A percentile compares a stretch with the other conserved stretches of the same genome.
These are phyloP conservation scores for Ogataea naganishii DNA, from an alignment of 805 yeast species.

Conservation along the genomic window DNA sequence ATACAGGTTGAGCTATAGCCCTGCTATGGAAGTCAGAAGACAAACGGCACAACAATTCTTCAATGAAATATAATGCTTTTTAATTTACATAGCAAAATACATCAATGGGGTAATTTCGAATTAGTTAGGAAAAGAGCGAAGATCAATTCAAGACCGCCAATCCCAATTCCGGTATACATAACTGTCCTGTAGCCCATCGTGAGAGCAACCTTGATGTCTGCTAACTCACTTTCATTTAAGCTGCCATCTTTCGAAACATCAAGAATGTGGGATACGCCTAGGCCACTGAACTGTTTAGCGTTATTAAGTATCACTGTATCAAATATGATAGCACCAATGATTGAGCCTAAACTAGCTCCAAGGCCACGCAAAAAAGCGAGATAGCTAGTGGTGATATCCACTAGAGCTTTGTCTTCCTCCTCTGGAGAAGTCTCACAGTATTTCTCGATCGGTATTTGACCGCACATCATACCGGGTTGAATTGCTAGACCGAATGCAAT, in stretches of 20 bases:
- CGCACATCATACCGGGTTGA: conserved; percentile 34
- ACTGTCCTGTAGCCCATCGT: conserved; percentile 9
- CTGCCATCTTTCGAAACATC: not conserved
- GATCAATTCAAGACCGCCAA: conserved; percentile 10
- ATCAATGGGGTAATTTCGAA: too few species aligned
- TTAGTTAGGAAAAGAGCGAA: conserved; percentile 6
- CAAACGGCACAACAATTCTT: too few species aligned
- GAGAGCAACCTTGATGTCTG: conserved; percentile 3
- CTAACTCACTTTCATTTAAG: not conserved
- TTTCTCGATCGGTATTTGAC: conserved; percentile 38
- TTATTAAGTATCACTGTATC: conserved; percentile 1
- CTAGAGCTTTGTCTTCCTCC: conserved; percentile 29
- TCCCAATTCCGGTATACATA: conserved; percentile 12
- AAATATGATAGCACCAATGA: conserved; percentile 33
- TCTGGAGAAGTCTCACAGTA: too few species aligned
- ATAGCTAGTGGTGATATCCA: conserved; percentile 39
- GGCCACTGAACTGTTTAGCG: not conserved
- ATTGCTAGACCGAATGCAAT: conserved; percentile 36
- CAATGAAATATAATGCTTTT: too few species aligned
- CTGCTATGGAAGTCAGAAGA: too few species aligned
- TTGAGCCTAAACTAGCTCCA: conserved; percentile 40
- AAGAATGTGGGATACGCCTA: not conserved
- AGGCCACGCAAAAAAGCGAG: conserved; percentile 35
- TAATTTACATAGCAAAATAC: too few species aligned
- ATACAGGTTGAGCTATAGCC: too few species aligned